These are phyloP conservation scores for Hypoxylon sp. DNA, from an alignment of 2,329 filamentous ascomycete genomes.

Conservation along the genomic window DNA sequence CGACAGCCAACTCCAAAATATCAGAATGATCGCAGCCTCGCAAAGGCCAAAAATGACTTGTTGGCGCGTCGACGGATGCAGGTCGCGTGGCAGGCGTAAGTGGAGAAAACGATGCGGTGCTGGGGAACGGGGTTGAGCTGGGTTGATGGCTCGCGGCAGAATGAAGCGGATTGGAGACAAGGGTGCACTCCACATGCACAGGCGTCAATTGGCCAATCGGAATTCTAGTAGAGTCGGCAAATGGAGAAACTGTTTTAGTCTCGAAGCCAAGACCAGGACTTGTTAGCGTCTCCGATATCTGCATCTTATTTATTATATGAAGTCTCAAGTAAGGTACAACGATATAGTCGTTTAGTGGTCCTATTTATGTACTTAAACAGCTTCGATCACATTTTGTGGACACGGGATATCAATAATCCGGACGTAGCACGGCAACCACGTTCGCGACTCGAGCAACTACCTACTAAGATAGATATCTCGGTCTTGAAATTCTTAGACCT, in stretches of 20 bases:
- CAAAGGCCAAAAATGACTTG: slow-evolving; percentile 10
- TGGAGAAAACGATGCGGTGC: slow-evolving; percentile 29
- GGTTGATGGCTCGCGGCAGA: background rate
- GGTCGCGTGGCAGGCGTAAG: slow-evolving; percentile 38
- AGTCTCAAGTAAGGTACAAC: background rate
- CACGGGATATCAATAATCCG: no score
- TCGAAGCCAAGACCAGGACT: background rate
- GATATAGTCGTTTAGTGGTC: background rate
- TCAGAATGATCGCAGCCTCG: slow-evolving; percentile 1
- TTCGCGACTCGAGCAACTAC: no score
- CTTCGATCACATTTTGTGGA: no score
- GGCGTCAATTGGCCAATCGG: slow-evolving; percentile 36
- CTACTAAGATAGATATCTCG: no score
- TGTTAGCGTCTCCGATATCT: background rate
- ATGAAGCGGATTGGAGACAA: slow-evolving; percentile 18
- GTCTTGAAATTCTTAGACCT: no score
- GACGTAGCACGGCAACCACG: no score
- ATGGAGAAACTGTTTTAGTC: background rate
- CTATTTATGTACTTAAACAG: background rate
- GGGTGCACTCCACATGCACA: slow-evolving; percentile 8
- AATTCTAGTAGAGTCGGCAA: slow-evolving; percentile 2
- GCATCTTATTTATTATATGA: background rate
- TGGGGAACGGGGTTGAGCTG: background rate
- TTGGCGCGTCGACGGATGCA: slow-evolving; percentile 33
- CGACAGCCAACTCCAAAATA: background rate